phyloP scores from a whole-genome alignment of 148 eudicot species.

The Pouteria glomerata region DNA sequence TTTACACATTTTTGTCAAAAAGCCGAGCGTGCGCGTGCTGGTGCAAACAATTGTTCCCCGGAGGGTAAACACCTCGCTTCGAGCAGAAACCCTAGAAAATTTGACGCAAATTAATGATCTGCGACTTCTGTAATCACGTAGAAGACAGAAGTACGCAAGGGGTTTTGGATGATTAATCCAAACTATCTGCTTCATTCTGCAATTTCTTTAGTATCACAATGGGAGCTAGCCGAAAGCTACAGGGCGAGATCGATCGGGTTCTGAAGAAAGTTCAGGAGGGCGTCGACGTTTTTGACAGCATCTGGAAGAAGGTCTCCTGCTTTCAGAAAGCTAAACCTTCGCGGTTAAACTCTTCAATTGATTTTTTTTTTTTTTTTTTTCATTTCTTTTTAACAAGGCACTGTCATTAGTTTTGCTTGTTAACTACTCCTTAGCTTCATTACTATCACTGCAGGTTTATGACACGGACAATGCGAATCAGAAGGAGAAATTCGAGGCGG shows the following conservation, averaged over 20 bases:
- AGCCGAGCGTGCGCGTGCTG: too few relatives aligned
- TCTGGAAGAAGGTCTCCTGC: conserved; percentile 86
- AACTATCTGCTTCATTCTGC: neutral
- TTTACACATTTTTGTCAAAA: too few relatives aligned
- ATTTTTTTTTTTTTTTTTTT: neutral
- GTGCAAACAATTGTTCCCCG: too few relatives aligned
- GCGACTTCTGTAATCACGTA: too few relatives aligned
- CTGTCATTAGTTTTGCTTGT: too few relatives aligned
- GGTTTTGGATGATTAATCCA: conserved; percentile 6
- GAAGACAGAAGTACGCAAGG: too few relatives aligned
- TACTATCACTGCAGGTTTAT: conserved; percentile 59
- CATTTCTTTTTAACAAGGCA: neutral
- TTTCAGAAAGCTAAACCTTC: neutral
- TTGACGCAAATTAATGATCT: too few relatives aligned
- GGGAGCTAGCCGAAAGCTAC: conserved; percentile 96
- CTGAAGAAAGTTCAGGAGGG: conserved; percentile 96
- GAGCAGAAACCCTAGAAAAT: too few relatives aligned
- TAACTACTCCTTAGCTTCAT: too few relatives aligned
- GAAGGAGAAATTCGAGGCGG: conserved; percentile 99
- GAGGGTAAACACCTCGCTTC: too few relatives aligned
- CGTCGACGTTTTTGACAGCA: conserved; percentile 94
- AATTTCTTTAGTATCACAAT: conserved; percentile 26
- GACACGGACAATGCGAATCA: conserved; percentile 97
- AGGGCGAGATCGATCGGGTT: conserved; percentile 98
- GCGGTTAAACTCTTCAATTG: neutral